Conservation (phyloP, 2,329 filamentous ascomycete genomes). For the Calonectria pseudoturangicola region DNA sequence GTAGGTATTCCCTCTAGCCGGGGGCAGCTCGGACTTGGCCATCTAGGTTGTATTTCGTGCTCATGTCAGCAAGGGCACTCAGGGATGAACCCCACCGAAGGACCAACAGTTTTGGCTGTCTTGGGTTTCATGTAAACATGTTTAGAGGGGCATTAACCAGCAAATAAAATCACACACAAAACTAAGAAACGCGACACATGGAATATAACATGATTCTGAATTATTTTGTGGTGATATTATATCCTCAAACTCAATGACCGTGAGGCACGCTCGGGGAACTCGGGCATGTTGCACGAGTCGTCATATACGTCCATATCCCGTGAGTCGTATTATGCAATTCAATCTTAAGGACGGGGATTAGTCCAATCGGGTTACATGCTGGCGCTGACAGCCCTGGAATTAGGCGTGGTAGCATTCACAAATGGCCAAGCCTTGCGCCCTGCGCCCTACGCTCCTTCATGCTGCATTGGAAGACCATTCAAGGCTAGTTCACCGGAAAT, state of each 20-base stretch:
- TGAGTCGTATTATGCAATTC: background rate
- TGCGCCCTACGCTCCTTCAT: background rate
- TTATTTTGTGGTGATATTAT: background rate
- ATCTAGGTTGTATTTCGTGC: too few relatives aligned
- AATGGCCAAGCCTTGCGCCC: constrained; percentile 1
- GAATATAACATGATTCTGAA: too few relatives aligned
- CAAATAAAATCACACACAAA: too few relatives aligned
- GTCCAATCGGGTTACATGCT: background rate
- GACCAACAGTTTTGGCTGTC: too few relatives aligned
- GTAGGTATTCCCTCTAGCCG: too few relatives aligned
- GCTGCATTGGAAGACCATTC: background rate
- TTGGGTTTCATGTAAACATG: too few relatives aligned
- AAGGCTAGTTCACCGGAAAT: background rate
- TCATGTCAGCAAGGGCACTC: too few relatives aligned
- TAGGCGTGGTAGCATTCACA: background rate
- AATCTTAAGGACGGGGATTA: background rate
- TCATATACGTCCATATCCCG: background rate
- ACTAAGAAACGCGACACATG: too few relatives aligned
- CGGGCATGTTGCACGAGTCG: background rate
- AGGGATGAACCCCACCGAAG: too few relatives aligned
- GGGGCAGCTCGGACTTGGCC: too few relatives aligned
- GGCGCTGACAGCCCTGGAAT: background rate
- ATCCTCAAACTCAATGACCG: background rate
- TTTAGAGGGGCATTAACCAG: too few relatives aligned
- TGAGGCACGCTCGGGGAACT: too few relatives aligned